A percentile compares a stretch with the other conserved stretches of the same genome.
phyloP scores from a whole-genome alignment of 345 rosid genomes.

The Aquilaria yunnanensis region DNA sequence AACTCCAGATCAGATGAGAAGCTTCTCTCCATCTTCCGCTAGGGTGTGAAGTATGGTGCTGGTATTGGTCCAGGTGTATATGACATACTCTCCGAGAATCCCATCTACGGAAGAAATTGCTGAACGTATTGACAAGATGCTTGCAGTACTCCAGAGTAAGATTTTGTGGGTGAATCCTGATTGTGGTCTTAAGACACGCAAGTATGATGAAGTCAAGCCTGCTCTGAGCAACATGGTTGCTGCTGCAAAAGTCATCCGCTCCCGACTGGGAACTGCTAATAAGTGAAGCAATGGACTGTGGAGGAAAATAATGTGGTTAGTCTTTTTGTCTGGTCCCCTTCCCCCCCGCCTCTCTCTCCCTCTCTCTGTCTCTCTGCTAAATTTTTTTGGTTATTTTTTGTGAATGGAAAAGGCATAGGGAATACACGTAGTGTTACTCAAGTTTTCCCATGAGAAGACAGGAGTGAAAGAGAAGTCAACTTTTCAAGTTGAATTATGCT shows the following conservation, averaged over 20 bases:
- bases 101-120: constrained; percentile 57
- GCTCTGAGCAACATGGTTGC: constrained; percentile 57
- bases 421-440: too few relatives aligned
- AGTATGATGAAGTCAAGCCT: constrained; percentile 51
- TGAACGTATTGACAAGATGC: constrained; percentile 62
- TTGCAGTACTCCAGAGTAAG: constrained; percentile 50
- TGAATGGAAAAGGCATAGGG: too few relatives aligned
- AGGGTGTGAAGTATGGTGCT: constrained; percentile 57
- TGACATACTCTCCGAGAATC: constrained; percentile 63
- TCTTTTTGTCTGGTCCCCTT: too few relatives aligned
- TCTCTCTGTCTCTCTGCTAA: too few relatives aligned
- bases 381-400: too few relatives aligned
- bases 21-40: constrained; percentile 54
- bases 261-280: constrained; percentile 32
- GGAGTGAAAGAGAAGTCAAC: too few relatives aligned
- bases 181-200: constrained; percentile 60
- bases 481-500: too few relatives aligned
- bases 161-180: constrained; percentile 68
- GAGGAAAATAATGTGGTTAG: too few relatives aligned
- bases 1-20: constrained; percentile 66
- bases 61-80: constrained; percentile 68
- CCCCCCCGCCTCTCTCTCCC: too few relatives aligned
- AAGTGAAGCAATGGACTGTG: constrained; percentile 17
- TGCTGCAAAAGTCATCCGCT: constrained; percentile 52
- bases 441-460: too few relatives aligned